phyloP scores from a whole-genome alignment of 176 grass and related monocot species.

The Secale cereale region DNA sequence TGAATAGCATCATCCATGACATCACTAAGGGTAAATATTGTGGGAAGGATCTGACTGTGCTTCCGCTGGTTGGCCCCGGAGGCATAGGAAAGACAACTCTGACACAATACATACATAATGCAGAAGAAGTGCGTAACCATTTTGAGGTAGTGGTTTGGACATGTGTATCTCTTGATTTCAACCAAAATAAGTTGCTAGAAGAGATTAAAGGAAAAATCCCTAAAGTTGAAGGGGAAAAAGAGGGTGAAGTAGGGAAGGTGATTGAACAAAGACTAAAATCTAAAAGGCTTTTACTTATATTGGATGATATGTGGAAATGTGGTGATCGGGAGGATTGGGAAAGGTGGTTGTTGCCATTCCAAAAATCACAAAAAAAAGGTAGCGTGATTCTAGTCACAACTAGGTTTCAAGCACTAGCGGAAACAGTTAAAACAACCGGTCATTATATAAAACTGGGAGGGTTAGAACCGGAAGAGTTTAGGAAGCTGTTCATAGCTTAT shows the following conservation, averaged over 20 bases:
- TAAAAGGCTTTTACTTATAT: too few relatives aligned
- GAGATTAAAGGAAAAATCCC: background rate
- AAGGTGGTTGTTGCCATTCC: background rate
- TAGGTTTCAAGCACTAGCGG: background rate
- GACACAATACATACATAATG: too few relatives aligned
- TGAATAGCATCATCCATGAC: too few relatives aligned
- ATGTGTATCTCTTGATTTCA: background rate
- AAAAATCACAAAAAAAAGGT: background rate
- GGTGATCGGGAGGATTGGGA: background rate
- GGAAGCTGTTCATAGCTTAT: background rate
- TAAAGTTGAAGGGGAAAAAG: too few relatives aligned
- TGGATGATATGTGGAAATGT: too few relatives aligned
- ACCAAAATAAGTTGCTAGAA: background rate
- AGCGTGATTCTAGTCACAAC: background rate
- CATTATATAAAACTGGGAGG: too few relatives aligned
- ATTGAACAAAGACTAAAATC: too few relatives aligned
- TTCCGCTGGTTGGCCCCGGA: background rate
- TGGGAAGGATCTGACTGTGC: background rate
- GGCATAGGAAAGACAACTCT: too few relatives aligned
- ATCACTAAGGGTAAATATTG: too few relatives aligned
- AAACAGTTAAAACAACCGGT: background rate
- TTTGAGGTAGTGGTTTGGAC: background rate
- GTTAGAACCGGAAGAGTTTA: background rate
- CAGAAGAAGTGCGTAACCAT: background rate
- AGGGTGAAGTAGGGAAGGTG: too few relatives aligned